These are phyloP conservation scores for Spathaspora arborariae DNA, from an alignment of 805 yeast genomes.

Conservation along the genomic window DNA sequence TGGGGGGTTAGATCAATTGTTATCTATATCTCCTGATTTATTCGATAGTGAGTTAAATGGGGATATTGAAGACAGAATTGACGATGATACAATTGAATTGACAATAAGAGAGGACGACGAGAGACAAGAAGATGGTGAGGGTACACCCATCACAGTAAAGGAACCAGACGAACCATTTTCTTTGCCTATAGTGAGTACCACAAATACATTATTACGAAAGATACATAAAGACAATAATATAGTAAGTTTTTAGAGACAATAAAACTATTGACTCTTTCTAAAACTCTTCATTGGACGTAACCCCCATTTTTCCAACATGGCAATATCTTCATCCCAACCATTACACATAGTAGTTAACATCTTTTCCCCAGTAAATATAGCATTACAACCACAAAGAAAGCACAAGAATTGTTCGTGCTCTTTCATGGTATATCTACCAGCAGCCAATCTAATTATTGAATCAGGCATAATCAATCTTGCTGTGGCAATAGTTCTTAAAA, in stretches of 20 bases:
- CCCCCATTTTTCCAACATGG: constrained; percentile 70
- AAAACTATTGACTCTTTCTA: constrained; percentile 7
- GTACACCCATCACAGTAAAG: not conserved
- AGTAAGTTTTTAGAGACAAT: not conserved
- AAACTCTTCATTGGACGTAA: constrained; percentile 52
- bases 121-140: not conserved
- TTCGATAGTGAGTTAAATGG: constrained; percentile 15
- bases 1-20: constrained; percentile 73
- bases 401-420: constrained; percentile 73
- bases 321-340: constrained; percentile 80
- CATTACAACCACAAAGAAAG: constrained; percentile 75
- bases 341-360: constrained; percentile 82
- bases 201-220: constrained; percentile 13
- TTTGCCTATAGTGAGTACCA: constrained; percentile 34
- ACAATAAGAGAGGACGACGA: not conserved
- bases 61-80: constrained; percentile 9
- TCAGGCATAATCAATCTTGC: constrained; percentile 74
- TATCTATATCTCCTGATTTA: constrained; percentile 58
- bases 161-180: constrained; percentile 48
- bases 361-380: constrained; percentile 75
- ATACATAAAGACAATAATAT: constrained; percentile 1
- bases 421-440: constrained; percentile 79
- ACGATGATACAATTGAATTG: constrained; percentile 16
- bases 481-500: constrained; percentile 68
- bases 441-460: constrained; percentile 69